A percentile compares a stretch with the other conserved stretches of the same genome.
Evolutionary conservation across 2,329 filamentous ascomycete genomes (phyloP).

Genomic region (Hansfordia pulvinata): DNA sequence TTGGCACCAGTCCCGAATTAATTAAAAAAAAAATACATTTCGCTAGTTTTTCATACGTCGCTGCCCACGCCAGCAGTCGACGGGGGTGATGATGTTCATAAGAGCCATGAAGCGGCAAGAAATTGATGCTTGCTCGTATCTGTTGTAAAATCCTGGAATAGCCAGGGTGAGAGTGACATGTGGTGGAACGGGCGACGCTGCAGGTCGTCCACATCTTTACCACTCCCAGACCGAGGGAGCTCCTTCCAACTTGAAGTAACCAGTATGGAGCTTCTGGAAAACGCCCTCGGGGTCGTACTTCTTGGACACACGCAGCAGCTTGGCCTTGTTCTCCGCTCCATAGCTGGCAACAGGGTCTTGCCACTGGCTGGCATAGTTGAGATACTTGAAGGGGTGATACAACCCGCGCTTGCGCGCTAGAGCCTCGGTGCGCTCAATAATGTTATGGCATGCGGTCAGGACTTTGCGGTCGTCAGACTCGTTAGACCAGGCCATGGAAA

Average conservation of each 20-base stretch:
- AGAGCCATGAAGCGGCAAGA: too few relatives aligned
- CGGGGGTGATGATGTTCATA: too few relatives aligned
- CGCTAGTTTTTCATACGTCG: too few relatives aligned
- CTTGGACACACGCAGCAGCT: constrained; percentile 12
- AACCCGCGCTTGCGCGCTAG: constrained; percentile 8
- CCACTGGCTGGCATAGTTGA: constrained; percentile 16
- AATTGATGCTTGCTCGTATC: too few relatives aligned
- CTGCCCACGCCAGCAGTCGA: too few relatives aligned
- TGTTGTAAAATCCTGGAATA: too few relatives aligned
- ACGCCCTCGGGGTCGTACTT: constrained; percentile 14
- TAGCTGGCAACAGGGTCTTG: constrained; percentile 16
- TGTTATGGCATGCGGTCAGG: constrained; percentile 4
- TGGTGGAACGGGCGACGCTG: too few relatives aligned
- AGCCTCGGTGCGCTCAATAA: constrained; percentile 8
- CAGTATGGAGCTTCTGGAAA: constrained; percentile 16
- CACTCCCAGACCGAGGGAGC: too few relatives aligned
- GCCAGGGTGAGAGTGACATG: too few relatives aligned
- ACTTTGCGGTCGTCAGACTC: constrained; percentile 7
- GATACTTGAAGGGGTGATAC: constrained; percentile 14
- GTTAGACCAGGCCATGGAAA: constrained; percentile 5
- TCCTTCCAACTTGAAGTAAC: constrained; percentile 20
- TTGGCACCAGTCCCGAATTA: too few relatives aligned
- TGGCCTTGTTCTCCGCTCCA: constrained; percentile 10
- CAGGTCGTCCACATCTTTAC: too few relatives aligned
- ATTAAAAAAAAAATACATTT: too few relatives aligned